Base-by-base conservation (phyloP, 345 rosid genomes). In the Aquilaria sinensis region DNA sequence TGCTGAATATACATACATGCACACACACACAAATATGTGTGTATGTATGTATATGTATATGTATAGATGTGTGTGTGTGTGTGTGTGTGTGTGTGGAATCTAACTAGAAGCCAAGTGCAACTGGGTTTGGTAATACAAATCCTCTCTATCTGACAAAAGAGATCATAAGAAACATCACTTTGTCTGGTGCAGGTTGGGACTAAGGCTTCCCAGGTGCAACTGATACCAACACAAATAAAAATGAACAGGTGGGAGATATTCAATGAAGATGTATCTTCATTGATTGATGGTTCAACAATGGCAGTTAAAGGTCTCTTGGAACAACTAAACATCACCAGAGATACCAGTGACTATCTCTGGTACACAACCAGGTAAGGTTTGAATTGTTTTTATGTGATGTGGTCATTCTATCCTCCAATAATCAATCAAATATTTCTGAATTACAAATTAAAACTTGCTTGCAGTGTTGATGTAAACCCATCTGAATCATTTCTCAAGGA, bases 271-370 rank as follows among this genome's bases (percentile, higher is more conserved):
- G 55, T 84, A 48, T 67, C 68, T 57, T 81, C 81, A 2, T 62
- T 69, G 2, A 67, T 53, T 32, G 77, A 70, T n/a, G 70, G 68
- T 46, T 70, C 89, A 45, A 70, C 74, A 48, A 50, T 78, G 31
- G 67, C 75, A 5, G 77, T 63, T 16, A 31, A 10, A 3, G 89
- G 89, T 15, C 86, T 86, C 53, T 55, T 82, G 72, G 89, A 86
- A 73, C 93, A 86, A 70, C 51, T 86, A 31, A 80, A 86, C 61
- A 52, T 80, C 59, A 86, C 93, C 2, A 80, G 83, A 72, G 89
- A 86, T 65, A 53, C 77, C 29, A 86, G 77, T 57, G 93, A 86
- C 71, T 84, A 84, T 62, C 85, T 86, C 11, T 84, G 93, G 93
- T 86, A 84, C 74, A 64, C 78, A 49, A 82, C 89, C 50, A 80